Evolutionary conservation across 106 monocot genomes (phyloP).

Genomic region (Phalaenopsis equestris): DNA sequence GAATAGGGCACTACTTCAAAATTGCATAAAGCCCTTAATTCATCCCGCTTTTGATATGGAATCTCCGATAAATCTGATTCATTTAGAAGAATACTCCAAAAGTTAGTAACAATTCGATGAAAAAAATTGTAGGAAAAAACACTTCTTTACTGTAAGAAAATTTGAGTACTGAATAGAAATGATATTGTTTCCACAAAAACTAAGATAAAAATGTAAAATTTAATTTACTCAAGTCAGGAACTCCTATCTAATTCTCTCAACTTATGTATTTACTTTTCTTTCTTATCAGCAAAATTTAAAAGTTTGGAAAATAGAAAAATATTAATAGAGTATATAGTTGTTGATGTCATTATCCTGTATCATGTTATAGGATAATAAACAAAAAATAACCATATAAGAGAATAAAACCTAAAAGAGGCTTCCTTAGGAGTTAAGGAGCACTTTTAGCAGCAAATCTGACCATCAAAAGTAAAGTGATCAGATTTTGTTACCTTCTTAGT

Average conservation of each 20-base stretch:
- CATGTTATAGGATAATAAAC: too few species aligned
- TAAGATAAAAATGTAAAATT: neutral
- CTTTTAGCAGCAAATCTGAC: too few species aligned
- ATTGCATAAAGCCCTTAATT: slow-evolving; percentile 54
- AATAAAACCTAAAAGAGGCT: too few species aligned
- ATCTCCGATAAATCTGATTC: slow-evolving; percentile 69
- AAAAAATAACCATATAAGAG: too few species aligned
- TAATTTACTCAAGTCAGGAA: neutral
- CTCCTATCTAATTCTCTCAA: neutral
- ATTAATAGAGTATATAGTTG: neutral
- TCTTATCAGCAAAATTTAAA: neutral
- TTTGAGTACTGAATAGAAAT: neutral
- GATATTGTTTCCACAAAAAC: neutral
- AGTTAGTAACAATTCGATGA: neutral
- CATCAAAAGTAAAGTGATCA: too few species aligned
- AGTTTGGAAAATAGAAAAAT: neutral
- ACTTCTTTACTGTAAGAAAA: neutral
- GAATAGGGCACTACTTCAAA: slow-evolving; percentile 62
- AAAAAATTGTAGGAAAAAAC: neutral
- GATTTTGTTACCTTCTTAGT: too few species aligned
- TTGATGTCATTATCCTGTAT: too few species aligned
- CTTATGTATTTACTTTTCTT: neutral
- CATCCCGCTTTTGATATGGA: slow-evolving; percentile 32
- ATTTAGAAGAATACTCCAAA: slow-evolving; percentile 9
- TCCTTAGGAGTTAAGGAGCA: too few species aligned